Evolutionary conservation across 2,329 filamentous ascomycete species (phyloP).

Genomic region (Fusarium cyanostomum): DNA sequence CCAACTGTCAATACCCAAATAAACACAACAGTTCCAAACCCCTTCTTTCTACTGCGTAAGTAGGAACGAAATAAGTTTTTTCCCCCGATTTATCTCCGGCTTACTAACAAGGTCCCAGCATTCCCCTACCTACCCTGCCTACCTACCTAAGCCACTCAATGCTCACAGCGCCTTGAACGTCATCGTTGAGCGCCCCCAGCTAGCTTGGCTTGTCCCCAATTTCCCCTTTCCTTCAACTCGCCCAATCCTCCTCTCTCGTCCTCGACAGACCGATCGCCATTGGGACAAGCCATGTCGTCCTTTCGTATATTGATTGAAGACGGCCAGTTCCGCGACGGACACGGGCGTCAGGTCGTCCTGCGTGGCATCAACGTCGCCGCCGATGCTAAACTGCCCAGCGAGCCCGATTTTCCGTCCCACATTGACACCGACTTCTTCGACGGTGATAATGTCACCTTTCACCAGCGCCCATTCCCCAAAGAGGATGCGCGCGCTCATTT

Average conservation of each 20-base stretch:
- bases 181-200: conserved; percentile 31
- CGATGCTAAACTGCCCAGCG: conserved; percentile 88
- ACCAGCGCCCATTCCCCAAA: conserved; percentile 82
- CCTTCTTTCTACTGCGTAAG: background rate
- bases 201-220: conserved; percentile 26
- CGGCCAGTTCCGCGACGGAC: conserved; percentile 80
- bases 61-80: background rate
- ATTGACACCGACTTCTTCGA: conserved; percentile 85
- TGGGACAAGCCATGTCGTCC: conserved; percentile 67
- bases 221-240: conserved; percentile 13
- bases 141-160: conserved; percentile 2
- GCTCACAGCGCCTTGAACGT: conserved; percentile 33
- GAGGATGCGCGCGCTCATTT: conserved; percentile 90
- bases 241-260: conserved; percentile 9
- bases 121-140: conserved; percentile 17
- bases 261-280: conserved; percentile 7
- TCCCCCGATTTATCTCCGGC: conserved; percentile 1
- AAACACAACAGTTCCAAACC: background rate
- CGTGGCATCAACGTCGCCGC: conserved; percentile 94
- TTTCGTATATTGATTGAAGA: conserved; percentile 86
- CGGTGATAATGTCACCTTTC: conserved; percentile 90
- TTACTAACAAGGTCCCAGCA: conserved; percentile 32
- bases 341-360: conserved; percentile 86
- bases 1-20: background rate
- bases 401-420: conserved; percentile 84